Percentiles rank a stretch among this genome's conserved stretches.
phyloP scores from a whole-genome alignment of 1,139 yeast species.

The Pichia sp. region DNA sequence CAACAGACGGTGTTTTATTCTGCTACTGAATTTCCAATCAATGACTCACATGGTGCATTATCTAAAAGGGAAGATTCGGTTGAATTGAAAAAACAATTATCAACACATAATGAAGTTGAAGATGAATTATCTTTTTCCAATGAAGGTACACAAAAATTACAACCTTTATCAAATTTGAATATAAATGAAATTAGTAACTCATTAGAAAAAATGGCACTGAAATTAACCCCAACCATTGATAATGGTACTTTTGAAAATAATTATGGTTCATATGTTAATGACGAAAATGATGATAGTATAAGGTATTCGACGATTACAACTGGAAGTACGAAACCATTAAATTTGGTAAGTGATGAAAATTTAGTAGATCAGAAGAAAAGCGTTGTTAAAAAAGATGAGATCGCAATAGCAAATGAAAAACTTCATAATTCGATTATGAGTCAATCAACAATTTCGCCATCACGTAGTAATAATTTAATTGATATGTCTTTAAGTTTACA shows the following conservation, averaged over 20 bases:
- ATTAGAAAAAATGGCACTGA: conserved; percentile 9
- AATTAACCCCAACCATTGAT: conserved; percentile 1
- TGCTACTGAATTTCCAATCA: conserved; percentile 13
- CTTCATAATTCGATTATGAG: background rate
- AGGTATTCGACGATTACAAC: conserved; percentile 5
- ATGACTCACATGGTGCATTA: conserved; percentile 2
- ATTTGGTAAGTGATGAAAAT: background rate
- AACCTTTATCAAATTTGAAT: background rate
- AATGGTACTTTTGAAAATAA: conserved; percentile 7
- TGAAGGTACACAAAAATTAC: too few species aligned
- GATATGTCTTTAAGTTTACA: conserved; percentile 30
- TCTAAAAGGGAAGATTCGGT: background rate
- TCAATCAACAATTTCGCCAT: conserved; percentile 2
- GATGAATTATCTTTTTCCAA: too few species aligned
- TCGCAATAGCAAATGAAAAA: too few species aligned
- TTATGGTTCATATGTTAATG: conserved; percentile 10
- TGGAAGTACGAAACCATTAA: conserved; percentile 9
- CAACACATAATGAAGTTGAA: conserved; percentile 1
- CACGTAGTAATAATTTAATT: conserved; percentile 30
- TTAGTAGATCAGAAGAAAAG: too few species aligned
- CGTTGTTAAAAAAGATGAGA: too few species aligned
- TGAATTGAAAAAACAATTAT: background rate
- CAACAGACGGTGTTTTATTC: conserved; percentile 16
- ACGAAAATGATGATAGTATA: background rate
- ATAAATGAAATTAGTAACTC: conserved; percentile 3